Percentiles rank a stretch among this genome's conserved stretches.
These are phyloP conservation scores for Petunia secreta DNA, from an alignment of 257 asterid genomes.

Conservation along the genomic window DNA sequence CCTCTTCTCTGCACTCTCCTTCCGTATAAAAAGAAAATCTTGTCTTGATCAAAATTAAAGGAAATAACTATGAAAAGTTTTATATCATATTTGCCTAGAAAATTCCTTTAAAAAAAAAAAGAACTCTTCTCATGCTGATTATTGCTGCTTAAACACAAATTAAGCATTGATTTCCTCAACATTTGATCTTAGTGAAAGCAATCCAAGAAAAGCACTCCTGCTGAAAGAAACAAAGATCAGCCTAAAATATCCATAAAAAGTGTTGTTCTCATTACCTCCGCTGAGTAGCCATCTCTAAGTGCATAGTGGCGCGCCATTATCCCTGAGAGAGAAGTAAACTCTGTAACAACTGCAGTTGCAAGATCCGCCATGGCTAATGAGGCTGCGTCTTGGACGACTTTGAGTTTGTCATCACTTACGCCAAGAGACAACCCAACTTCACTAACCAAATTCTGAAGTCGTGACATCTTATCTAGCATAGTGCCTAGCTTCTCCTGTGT, in stretches of 20 bases:
- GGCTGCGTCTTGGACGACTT: slow-evolving; percentile 70
- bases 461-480: slow-evolving; percentile 90
- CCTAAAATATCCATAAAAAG: not conserved
- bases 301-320: slow-evolving; percentile 96
- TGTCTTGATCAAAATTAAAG: slow-evolving; percentile 3
- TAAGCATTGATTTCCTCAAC: not conserved
- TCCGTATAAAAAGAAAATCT: slow-evolving; percentile 8
- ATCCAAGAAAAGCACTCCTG: slow-evolving; percentile 1
- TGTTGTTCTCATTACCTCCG: slow-evolving; percentile 54
- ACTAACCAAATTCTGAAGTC: slow-evolving; percentile 65
- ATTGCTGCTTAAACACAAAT: not conserved
- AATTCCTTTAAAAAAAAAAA: not conserved
- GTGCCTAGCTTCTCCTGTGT: slow-evolving; percentile 92
- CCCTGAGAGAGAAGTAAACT: slow-evolving; percentile 95
- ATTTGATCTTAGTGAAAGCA: not conserved
- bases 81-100: not conserved
- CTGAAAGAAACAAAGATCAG: slow-evolving; percentile 2
- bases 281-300: slow-evolving; percentile 86
- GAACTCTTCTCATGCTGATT: not conserved
- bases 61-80: not conserved
- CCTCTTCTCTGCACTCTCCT: slow-evolving; percentile 10
- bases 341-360: slow-evolving; percentile 87
- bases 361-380: slow-evolving; percentile 93
- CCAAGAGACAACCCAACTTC: slow-evolving; percentile 69
- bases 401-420: slow-evolving; percentile 52